A percentile compares a stretch with the other conserved stretches of the same genome.
These are phyloP conservation scores for Amoebophrya sp. DNA, from an alignment of 169 alveolate species.

Conservation along the genomic window DNA sequence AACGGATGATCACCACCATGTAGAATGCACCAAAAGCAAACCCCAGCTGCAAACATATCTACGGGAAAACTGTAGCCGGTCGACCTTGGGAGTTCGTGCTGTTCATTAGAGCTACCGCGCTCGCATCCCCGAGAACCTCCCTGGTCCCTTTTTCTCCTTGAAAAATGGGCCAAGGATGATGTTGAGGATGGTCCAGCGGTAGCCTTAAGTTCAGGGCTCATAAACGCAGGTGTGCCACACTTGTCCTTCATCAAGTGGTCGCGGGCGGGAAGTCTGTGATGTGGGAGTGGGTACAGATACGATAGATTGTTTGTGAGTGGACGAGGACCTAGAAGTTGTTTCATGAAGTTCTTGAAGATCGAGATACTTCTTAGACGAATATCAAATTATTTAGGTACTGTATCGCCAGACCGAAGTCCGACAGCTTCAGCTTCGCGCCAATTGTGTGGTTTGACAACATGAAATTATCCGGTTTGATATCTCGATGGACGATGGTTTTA, in stretches of 20 bases:
- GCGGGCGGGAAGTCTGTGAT: neutral
- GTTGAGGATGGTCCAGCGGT: no score
- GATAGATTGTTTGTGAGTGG: no score
- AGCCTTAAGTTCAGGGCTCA: no score
- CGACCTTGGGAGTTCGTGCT: neutral
- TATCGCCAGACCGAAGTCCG: neutral
- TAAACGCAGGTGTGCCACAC: neutral
- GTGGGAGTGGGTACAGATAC: no score
- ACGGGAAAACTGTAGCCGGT: neutral
- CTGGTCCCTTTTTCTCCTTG: no score
- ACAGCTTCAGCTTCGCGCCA: neutral
- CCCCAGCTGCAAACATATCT: neutral
- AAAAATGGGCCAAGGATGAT: no score
- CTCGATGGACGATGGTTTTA: neutral
- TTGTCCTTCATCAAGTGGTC: neutral
- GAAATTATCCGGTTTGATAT: neutral
- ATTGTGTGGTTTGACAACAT: neutral
- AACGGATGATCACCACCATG: neutral
- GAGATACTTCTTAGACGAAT: no score
- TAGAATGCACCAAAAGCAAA: neutral
- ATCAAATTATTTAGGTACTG: no score
- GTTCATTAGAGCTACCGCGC: no score
- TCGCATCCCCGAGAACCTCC: no score
- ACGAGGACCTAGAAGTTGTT: no score
- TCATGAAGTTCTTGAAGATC: no score